phyloP scores from a whole-genome alignment of 176 grass and related monocot genomes.

The Bonia amplexicaulis region DNA sequence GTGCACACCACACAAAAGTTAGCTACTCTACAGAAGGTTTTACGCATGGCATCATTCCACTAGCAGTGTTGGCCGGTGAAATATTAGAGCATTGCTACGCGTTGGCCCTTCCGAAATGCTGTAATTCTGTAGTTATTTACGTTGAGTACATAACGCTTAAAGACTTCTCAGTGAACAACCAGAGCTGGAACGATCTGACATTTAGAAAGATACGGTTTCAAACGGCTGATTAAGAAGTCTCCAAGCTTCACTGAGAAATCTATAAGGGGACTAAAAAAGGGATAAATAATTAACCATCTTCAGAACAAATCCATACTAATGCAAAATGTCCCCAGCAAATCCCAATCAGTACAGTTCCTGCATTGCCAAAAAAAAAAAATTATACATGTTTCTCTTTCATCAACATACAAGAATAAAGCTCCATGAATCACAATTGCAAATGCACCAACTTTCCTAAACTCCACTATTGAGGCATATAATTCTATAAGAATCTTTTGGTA shows the following conservation, averaged over 20 bases:
- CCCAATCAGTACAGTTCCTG: background rate
- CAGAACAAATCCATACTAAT: background rate
- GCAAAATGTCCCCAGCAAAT: background rate
- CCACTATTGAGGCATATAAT: background rate
- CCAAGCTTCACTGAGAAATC: background rate
- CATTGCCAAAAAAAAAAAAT: background rate
- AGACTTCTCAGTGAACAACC: background rate
- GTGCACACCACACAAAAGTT: background rate
- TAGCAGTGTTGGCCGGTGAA: too few species aligned
- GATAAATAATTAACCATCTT: background rate
- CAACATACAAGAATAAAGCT: background rate
- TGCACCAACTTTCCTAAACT: background rate
- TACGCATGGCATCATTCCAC: too few species aligned
- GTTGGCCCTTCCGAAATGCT: background rate
- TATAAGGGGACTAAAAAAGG: background rate
- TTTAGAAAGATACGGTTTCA: too few species aligned
- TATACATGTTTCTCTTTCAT: background rate
- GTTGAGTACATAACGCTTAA: background rate
- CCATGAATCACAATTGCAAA: background rate
- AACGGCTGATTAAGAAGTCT: background rate
- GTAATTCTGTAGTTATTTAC: background rate
- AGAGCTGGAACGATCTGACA: background rate
- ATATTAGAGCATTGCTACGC: background rate
- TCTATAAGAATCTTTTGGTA: background rate
- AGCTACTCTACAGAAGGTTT: background rate